Evolutionary conservation across 1,139 yeast species (phyloP).

Genomic region (Kodamaea derodonti): DNA sequence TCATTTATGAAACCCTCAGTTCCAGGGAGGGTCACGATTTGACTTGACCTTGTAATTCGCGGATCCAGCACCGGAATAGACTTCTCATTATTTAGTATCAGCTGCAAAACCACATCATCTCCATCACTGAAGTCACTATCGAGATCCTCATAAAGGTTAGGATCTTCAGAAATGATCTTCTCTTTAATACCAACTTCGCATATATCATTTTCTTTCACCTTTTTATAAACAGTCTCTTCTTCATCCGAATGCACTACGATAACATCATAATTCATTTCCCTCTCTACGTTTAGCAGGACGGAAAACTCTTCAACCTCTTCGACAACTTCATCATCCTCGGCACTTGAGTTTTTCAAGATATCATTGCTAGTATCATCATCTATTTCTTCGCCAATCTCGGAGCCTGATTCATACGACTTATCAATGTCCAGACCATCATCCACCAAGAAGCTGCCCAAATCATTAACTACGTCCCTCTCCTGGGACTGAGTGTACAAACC

Average conservation of each 20-base stretch:
- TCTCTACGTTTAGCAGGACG: constrained; percentile 41
- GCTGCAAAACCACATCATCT: constrained; percentile 34
- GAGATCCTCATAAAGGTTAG: constrained; percentile 3
- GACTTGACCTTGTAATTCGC: constrained; percentile 3
- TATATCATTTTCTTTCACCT: not conserved
- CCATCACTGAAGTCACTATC: constrained; percentile 33
- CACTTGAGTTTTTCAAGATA: not conserved
- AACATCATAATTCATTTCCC: constrained; percentile 22
- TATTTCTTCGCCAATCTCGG: constrained; percentile 1
- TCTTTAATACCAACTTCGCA: not conserved
- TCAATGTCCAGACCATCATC: constrained; percentile 18
- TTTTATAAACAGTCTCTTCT: not conserved
- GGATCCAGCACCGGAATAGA: constrained; percentile 8
- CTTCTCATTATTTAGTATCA: constrained; percentile 17
- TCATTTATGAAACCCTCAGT: constrained; percentile 47
- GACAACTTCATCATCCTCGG: constrained; percentile 15
- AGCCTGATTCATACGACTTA: constrained; percentile 7
- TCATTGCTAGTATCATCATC: constrained; percentile 7
- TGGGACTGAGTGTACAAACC: constrained; percentile 38
- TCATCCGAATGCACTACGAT: constrained; percentile 1
- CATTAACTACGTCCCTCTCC: constrained; percentile 27
- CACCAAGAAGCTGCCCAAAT: constrained; percentile 36
- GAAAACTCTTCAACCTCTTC: constrained; percentile 27
- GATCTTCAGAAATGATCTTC: not conserved
- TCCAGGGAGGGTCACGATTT: constrained; percentile 23